Conservation (phyloP, 352 stramenopile genomes). For the Pythium myriotylum region DNA sequence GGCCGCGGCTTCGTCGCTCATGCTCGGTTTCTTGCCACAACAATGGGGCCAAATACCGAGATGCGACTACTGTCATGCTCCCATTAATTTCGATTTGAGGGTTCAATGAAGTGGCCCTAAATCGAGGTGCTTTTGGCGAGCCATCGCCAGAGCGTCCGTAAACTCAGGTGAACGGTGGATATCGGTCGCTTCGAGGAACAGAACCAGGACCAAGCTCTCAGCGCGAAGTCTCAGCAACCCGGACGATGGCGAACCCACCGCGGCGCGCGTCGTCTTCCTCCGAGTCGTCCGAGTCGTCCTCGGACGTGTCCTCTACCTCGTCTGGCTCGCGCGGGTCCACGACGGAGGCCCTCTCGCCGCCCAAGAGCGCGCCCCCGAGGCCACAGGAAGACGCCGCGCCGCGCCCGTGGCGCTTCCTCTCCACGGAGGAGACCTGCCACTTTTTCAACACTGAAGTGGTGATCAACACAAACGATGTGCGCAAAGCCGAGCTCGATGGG, state of each 20-base stretch:
- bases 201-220: neutral
- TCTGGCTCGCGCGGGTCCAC: constrained; percentile 9
- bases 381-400: neutral
- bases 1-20: constrained; percentile 20
- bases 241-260: constrained; percentile 20
- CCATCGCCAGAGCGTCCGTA: neutral
- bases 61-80: neutral
- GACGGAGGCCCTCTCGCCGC: neutral
- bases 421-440: constrained; percentile 64
- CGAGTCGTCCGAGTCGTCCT: constrained; percentile 17
- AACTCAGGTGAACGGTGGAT: constrained; percentile 3
- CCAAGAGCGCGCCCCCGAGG: neutral
- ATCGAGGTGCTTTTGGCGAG: neutral
- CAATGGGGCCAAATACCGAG: neutral
- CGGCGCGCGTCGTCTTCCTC: constrained; percentile 12
- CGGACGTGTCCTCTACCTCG: constrained; percentile 7
- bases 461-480: constrained; percentile 63
- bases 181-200: neutral
- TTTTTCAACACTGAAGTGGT: constrained; percentile 72
- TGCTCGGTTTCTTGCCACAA: neutral
- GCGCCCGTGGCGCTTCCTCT: constrained; percentile 35
- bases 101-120: constrained; percentile 27
- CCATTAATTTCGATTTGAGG: constrained; percentile 14
- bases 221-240: neutral
- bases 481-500: too few relatives aligned